These are phyloP conservation scores for Hypomontagnella submonticulosa DNA, from an alignment of 495 filamentous ascomycete species.

Conservation along the genomic window DNA sequence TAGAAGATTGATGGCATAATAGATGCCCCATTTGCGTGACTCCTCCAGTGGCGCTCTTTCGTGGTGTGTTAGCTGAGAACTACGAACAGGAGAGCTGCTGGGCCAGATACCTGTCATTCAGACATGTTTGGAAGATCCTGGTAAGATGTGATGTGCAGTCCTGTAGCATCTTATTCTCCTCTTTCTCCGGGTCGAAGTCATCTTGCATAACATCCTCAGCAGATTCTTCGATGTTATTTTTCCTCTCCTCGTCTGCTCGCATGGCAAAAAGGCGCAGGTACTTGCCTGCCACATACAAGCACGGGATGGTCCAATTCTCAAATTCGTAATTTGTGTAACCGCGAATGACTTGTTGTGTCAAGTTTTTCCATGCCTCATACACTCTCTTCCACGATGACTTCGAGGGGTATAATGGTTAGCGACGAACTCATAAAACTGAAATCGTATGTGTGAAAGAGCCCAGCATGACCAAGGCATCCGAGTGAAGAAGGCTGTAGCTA, in stretches of 20 bases:
- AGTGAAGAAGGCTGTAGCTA: not conserved
- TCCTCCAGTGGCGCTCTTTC: slow-evolving; percentile 82
- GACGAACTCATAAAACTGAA: slow-evolving; percentile 3
- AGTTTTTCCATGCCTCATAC: slow-evolving; percentile 86
- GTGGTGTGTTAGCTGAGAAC: slow-evolving; percentile 36
- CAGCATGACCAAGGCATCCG: no score
- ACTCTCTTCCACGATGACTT: slow-evolving; percentile 75
- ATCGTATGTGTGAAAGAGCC: no score
- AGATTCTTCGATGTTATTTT: slow-evolving; percentile 57
- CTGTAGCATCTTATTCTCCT: slow-evolving; percentile 83
- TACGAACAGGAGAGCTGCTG: not conserved
- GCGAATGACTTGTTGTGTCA: slow-evolving; percentile 74
- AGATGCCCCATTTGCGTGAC: slow-evolving; percentile 96
- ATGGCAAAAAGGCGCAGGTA: slow-evolving; percentile 88
- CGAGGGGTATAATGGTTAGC: slow-evolving; percentile 27
- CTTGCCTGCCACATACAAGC: slow-evolving; percentile 84
- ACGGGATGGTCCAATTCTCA: slow-evolving; percentile 87
- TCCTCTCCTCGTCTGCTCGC: slow-evolving; percentile 77
- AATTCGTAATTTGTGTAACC: slow-evolving; percentile 77
- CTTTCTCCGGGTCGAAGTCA: slow-evolving; percentile 75
- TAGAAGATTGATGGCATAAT: slow-evolving; percentile 88
- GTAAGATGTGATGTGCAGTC: slow-evolving; percentile 90
- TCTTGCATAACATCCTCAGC: slow-evolving; percentile 71
- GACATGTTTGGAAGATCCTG: slow-evolving; percentile 85
- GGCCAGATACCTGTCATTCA: slow-evolving; percentile 80